Evolutionary conservation across 208 protist genomes (phyloP).

Genomic region (Crithidia bombi): DNA sequence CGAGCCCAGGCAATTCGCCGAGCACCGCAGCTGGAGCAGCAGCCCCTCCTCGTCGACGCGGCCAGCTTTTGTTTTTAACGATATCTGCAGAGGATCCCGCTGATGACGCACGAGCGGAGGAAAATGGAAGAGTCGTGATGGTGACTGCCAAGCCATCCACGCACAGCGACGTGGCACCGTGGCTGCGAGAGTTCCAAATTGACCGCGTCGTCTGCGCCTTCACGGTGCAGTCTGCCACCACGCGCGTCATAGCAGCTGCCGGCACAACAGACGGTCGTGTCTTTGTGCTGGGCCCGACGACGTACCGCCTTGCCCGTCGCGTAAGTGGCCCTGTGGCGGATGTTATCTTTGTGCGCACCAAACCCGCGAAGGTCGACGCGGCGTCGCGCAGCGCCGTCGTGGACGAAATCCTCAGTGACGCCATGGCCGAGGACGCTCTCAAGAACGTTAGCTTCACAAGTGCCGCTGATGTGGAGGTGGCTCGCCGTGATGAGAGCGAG

Average conservation of each 20-base stretch:
- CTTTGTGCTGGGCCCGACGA: constrained; percentile 38
- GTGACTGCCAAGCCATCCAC: constrained; percentile 11
- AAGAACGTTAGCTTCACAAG: constrained; percentile 19
- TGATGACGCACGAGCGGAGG: background rate
- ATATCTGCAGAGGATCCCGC: background rate
- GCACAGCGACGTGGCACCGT: constrained; percentile 38
- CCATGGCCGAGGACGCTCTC: constrained; percentile 12
- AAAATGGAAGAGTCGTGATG: background rate
- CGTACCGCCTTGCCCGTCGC: constrained; percentile 39
- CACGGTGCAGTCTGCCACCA: constrained; percentile 42
- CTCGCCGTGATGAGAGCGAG: constrained; percentile 19
- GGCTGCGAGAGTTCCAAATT: constrained; percentile 36
- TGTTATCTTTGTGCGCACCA: constrained; percentile 58
- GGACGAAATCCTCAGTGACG: constrained; percentile 38
- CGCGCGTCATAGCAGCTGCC: constrained; percentile 47
- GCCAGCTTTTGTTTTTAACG: constrained; percentile 25
- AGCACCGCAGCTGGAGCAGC: constrained; percentile 2
- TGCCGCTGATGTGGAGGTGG: constrained; percentile 8
- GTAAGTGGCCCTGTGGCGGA: constrained; percentile 78
- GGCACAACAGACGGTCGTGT: constrained; percentile 72
- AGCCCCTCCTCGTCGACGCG: constrained; percentile 11
- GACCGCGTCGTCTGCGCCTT: constrained; percentile 61
- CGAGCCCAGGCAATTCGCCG: background rate
- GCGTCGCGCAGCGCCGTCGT: constrained; percentile 36
- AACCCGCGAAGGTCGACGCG: constrained; percentile 1